phyloP scores from a whole-genome alignment of 2,329 filamentous ascomycete genomes.

The Paracorniculantispora psalliotae region DNA sequence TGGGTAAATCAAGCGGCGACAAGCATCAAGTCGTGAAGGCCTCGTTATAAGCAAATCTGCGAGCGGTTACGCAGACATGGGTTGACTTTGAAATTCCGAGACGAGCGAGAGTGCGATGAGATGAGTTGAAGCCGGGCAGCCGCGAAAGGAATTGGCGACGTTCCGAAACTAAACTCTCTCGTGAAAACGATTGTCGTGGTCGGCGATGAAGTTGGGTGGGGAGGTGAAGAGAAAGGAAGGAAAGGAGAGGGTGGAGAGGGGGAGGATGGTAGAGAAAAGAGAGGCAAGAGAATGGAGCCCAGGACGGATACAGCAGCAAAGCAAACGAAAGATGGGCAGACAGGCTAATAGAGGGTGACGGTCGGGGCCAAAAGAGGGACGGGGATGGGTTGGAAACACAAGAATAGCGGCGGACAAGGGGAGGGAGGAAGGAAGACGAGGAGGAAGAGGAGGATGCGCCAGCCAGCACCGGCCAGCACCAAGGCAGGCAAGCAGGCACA shows the following conservation, averaged over 20 bases:
- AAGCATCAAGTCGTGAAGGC: slow-evolving; percentile 6
- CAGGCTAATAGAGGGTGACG: no score
- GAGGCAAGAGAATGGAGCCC: slow-evolving; percentile 10
- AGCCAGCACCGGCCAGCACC: no score
- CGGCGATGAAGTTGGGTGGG: no score
- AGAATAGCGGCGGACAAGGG: not conserved
- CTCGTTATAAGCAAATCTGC: not conserved
- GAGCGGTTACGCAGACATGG: slow-evolving; percentile 12
- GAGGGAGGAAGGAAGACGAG: not conserved
- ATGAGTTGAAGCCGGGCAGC: not conserved
- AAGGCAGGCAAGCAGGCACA: no score
- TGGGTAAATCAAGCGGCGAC: not conserved
- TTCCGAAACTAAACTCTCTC: slow-evolving; percentile 3
- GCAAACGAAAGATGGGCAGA: no score
- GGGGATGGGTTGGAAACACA: not conserved
- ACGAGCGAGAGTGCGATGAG: not conserved
- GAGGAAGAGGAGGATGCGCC: no score
- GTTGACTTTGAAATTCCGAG: not conserved
- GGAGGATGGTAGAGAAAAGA: not conserved
- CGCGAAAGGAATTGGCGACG: not conserved
- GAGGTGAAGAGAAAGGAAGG: not conserved
- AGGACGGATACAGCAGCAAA: no score
- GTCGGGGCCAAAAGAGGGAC: not conserved
- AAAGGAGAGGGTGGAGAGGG: slow-evolving; percentile 1
- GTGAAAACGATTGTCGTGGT: slow-evolving; percentile 8